Percentiles rank a stretch among this genome's conserved stretches.
phyloP scores from a whole-genome alignment of 2,329 filamentous ascomycete species.

The Graphilbum ipis-grandicollis region DNA sequence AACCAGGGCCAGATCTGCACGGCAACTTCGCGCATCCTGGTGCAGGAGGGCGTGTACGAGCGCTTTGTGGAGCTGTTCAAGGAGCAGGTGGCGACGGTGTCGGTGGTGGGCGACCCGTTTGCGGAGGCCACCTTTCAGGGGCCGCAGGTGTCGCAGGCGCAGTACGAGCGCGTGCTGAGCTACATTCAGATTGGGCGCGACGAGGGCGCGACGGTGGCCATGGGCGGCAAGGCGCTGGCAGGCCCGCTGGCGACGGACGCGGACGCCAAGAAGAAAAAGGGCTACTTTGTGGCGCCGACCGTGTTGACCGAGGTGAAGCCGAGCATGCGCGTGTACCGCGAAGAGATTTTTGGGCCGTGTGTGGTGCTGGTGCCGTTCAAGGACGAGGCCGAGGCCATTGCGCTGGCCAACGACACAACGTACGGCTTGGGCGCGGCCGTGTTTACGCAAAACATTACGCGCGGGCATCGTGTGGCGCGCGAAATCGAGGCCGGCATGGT shows the following conservation, averaged over 20 bases:
- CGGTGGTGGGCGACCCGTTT: slow-evolving; percentile 50
- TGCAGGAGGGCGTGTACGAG: slow-evolving; percentile 39
- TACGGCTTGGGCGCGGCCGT: slow-evolving; percentile 41
- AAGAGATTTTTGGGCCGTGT: slow-evolving; percentile 20
- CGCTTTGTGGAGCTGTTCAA: slow-evolving; percentile 47
- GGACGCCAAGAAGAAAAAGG: slow-evolving; percentile 21
- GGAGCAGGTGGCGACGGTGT: slow-evolving; percentile 35
- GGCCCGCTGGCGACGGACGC: slow-evolving; percentile 20
- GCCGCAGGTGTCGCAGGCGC: slow-evolving; percentile 49
- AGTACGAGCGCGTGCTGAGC: slow-evolving; percentile 48
- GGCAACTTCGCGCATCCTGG: slow-evolving; percentile 41
- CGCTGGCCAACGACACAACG: slow-evolving; percentile 24
- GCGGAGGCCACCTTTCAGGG: slow-evolving; percentile 51
- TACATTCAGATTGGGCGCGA: slow-evolving; percentile 51
- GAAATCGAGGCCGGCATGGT: slow-evolving; percentile 39
- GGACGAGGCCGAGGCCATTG: slow-evolving; percentile 19
- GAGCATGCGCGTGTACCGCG: slow-evolving; percentile 17
- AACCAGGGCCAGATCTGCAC: slow-evolving; percentile 46
- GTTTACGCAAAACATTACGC: slow-evolving; percentile 36
- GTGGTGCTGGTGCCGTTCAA: slow-evolving; percentile 17
- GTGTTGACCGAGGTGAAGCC: slow-evolving; percentile 19
- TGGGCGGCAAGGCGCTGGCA: slow-evolving; percentile 37
- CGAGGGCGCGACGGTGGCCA: slow-evolving; percentile 43
- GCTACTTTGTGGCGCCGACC: slow-evolving; percentile 18
- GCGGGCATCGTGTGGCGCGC: slow-evolving; percentile 25